Conservation (phyloP, 257 asterid genomes). For the Linderniella brevidens region DNA sequence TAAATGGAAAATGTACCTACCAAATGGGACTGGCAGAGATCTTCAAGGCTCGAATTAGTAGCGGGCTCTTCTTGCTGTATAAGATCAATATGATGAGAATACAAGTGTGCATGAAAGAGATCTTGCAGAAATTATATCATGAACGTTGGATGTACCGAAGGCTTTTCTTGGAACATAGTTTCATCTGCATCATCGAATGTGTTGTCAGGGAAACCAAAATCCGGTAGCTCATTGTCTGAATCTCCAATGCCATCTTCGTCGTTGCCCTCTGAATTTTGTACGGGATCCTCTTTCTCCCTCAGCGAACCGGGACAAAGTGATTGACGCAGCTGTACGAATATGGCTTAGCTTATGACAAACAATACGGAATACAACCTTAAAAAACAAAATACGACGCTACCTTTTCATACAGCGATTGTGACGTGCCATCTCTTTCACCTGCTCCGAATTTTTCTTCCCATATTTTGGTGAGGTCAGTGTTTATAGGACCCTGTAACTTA, state of each 20-base stretch:
- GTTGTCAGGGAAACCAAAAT: slow-evolving; percentile 43
- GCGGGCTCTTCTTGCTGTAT: slow-evolving; percentile 37
- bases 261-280: slow-evolving; percentile 18
- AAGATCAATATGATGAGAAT: slow-evolving; percentile 1
- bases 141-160: no score
- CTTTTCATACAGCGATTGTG: slow-evolving; percentile 59
- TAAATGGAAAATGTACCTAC: slow-evolving; percentile 22
- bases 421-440: slow-evolving; percentile 15
- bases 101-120: not conserved
- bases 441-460: slow-evolving; percentile 49
- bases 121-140: not conserved
- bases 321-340: slow-evolving; percentile 60
- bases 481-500: slow-evolving; percentile 41
- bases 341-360: slow-evolving; percentile 11
- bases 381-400: slow-evolving; percentile 14
- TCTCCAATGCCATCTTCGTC: slow-evolving; percentile 52
- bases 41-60: slow-evolving; percentile 56
- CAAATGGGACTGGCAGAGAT: slow-evolving; percentile 89
- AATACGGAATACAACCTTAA: not conserved
- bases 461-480: slow-evolving; percentile 36
- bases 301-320: slow-evolving; percentile 34
- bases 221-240: slow-evolving; percentile 37
- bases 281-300: slow-evolving; percentile 20
- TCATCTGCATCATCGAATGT: slow-evolving; percentile 17
- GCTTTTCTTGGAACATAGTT: slow-evolving; percentile 28